Evolutionary conservation across 2,329 filamentous ascomycete genomes (phyloP), one percentile per base, ranked within the genome.

Genomic region (Aspergillus neoniger): DNA sequence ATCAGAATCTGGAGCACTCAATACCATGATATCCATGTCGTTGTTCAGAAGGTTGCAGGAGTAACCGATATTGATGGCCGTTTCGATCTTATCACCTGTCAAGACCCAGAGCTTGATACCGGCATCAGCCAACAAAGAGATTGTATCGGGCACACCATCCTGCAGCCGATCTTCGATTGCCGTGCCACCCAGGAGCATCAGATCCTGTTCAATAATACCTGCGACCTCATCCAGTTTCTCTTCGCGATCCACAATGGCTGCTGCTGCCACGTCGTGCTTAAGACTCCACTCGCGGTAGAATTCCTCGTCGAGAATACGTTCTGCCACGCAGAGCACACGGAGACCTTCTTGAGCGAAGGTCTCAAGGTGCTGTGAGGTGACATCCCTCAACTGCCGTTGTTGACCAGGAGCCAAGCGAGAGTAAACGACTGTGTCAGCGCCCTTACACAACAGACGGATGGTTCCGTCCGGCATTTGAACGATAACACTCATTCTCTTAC

Each of bases 91-190:
- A 83, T 99, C 95, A 64, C 95, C 95, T 6, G 95, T 99, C 65
- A 98, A 81, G 57, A 99, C 95, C 95, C 95, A 99, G 6, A 99
- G 85, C 79, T 98, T 98, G 78, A 99, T 97, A 74, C 95, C 95
- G 55, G 94, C 95, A 70, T 92, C 87, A 25, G 53, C 53, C 25
- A 55, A 30, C 7, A 55, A 25, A 23, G 53, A 55, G 15, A 55
- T 55, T 17, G 53, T 55, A 15, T 55, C 53, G 9, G 53, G 53
- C 14, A 55, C 53, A 6, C 53, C 53, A 17, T 55, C 53, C 17
- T 55, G 53, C 39, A 55, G 12, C 89, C 93, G 54, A 98, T 99
- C 95, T 77, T 99, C 95, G 66, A 99, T 99, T 43, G 95, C 53
- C 7, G 53, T 55, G 17, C 53, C 53, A 19, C 53, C 53, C 3